Conservation (phyloP, 352 stramenopile species). For the Phytophthora europaea region DNA sequence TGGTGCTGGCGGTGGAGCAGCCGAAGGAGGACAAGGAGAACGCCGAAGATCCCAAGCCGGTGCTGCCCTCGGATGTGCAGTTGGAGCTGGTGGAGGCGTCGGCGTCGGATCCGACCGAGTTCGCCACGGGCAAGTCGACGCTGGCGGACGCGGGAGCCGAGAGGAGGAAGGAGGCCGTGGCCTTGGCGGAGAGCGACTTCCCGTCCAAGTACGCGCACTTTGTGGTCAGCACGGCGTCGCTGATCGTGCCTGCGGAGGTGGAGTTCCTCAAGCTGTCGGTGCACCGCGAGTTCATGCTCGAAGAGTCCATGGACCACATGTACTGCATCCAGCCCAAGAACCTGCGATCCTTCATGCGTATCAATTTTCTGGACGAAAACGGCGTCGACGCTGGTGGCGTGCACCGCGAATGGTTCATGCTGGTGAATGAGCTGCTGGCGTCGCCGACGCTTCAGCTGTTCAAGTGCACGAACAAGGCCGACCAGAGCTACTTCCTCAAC, state of each 20-base stretch:
- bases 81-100: slow-evolving; percentile 44
- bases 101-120: slow-evolving; percentile 30
- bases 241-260: slow-evolving; percentile 70
- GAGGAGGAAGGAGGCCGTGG: slow-evolving; percentile 51
- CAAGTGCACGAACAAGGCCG: slow-evolving; percentile 60
- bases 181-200: slow-evolving; percentile 62
- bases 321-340: slow-evolving; percentile 65
- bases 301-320: slow-evolving; percentile 80
- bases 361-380: slow-evolving; percentile 89
- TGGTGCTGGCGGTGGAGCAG: slow-evolving; percentile 28
- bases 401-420: slow-evolving; percentile 94
- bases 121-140: slow-evolving; percentile 44
- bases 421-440: slow-evolving; percentile 72
- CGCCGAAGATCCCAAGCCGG: slow-evolving; percentile 12
- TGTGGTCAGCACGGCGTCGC: slow-evolving; percentile 70
- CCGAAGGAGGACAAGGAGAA: slow-evolving; percentile 27
- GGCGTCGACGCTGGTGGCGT: slow-evolving; percentile 90
- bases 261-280: slow-evolving; percentile 78
- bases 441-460: slow-evolving; percentile 62
- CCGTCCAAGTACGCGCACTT: slow-evolving; percentile 83
- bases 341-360: slow-evolving; percentile 81
- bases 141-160: slow-evolving; percentile 40
- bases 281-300: slow-evolving; percentile 68
- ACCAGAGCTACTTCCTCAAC: slow-evolving; percentile 75
- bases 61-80: slow-evolving; percentile 32